Percentiles rank a stretch among this genome's conserved stretches.
Conservation (phyloP, 2,329 filamentous ascomycete species). For the Helotiales sp. region DNA sequence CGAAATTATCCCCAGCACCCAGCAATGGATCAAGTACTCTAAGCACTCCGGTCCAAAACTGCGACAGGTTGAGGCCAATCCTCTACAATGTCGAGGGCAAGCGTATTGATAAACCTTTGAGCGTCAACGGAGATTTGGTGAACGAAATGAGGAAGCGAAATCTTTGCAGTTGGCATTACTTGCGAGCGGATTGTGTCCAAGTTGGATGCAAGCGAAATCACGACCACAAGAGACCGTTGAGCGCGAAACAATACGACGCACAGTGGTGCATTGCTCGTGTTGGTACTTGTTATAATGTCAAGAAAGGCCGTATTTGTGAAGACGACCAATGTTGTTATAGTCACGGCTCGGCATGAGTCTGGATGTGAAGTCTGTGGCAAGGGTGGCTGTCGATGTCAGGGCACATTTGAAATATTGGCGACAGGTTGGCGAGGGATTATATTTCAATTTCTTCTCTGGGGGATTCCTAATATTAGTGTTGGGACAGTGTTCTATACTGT, state of each 20-base stretch:
- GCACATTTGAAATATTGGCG: no score
- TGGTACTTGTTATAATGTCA: conserved; percentile 1
- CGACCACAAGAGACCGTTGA: conserved; percentile 9
- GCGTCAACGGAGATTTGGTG: background rate
- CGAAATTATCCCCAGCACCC: background rate
- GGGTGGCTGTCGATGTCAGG: no score
- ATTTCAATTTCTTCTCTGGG: no score
- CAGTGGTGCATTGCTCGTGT: conserved; percentile 7
- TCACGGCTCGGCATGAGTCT: conserved; percentile 1
- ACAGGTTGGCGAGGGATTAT: no score
- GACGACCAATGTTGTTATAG: conserved; percentile 17
- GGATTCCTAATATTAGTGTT: no score
- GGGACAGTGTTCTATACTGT: no score
- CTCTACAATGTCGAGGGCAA: conserved; percentile 3
- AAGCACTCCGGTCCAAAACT: conserved; percentile 1
- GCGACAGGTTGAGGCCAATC: conserved; percentile 7
- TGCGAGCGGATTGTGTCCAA: conserved; percentile 12
- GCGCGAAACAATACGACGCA: conserved; percentile 14
- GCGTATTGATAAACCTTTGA: conserved; percentile 10
- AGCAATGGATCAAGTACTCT: background rate
- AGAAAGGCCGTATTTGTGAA: conserved; percentile 5
- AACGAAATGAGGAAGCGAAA: conserved; percentile 5
- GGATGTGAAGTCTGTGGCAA: no score
- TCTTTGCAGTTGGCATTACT: conserved; percentile 15
- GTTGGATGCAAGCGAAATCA: conserved; percentile 10